Evolutionary conservation across 352 stramenopile species (phyloP), one percentile per base, ranked within the genome.

Genomic region (Phytopythium boreale): DNA sequence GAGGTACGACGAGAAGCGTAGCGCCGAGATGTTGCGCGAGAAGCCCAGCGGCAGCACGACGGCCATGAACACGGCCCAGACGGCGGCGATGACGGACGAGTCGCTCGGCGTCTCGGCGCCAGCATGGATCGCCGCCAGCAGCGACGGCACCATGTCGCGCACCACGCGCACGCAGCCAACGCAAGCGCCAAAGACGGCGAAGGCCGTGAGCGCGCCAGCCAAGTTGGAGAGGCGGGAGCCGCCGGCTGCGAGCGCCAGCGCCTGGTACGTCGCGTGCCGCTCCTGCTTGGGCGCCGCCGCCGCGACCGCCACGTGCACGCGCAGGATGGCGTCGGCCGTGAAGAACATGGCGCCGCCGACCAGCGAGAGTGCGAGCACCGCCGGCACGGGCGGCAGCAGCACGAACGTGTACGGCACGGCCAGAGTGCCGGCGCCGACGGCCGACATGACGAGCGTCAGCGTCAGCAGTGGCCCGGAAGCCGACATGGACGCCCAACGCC

Each of bases 151-250:
- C 75, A 93, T 89, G 68, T 93, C 84, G 27, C 79, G 76, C 41
- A 91, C 80, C 43, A 93, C 82, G 36, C 83, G 64, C 17, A 93
- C 67, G 36, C 84, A 90, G 17, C 84, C 84, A 19, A 93, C 82
- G 59, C 84, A 93, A 0, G 82, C 84, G 44, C 84, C 84, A 69
- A 91, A 93, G 24, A 93, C 80, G 4, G 80, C 84, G 56, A 93
- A 85, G 15, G 80, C 83, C 15, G 84, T 88, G 52, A 87, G 73
- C 10, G 76, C 76, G 26, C 80, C 84, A 26, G 88, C 79, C 29
- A 88, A 34, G 59, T 75, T 69, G 56, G 78, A 74, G 31, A 93
- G 57, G 8, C 59, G 70, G 46, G 80, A 74, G 19, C 84, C 84
- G 11, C 79, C 79, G 34, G 82, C 79, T 63, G 75, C 75, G 59